Conservation (phyloP, 2,329 filamentous ascomycete species). For the Botrytis sinoallii region DNA sequence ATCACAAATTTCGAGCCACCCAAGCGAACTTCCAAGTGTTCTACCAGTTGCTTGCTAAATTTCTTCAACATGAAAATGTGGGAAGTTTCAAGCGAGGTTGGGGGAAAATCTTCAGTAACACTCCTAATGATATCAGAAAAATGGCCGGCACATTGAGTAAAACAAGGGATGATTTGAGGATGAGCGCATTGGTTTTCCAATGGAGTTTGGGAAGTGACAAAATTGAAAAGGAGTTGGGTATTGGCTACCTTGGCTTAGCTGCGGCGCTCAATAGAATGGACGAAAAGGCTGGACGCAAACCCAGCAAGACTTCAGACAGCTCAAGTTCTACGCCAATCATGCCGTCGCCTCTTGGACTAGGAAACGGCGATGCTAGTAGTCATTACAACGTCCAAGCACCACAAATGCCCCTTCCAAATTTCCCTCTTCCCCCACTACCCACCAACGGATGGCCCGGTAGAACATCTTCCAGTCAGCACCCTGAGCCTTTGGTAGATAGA, state of each 20-base stretch:
- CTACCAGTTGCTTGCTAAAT: conserved; percentile 60
- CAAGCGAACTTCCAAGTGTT: conserved; percentile 61
- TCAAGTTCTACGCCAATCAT: neutral
- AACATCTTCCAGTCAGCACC: conserved; percentile 22
- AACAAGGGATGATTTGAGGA: conserved; percentile 59
- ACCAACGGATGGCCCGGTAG: conserved; percentile 19
- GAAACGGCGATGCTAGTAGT: conserved; percentile 2
- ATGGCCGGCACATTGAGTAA: conserved; percentile 55
- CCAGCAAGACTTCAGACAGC: neutral
- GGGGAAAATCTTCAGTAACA: conserved; percentile 61
- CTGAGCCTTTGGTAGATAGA: conserved; percentile 14
- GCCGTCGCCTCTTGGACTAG: neutral
- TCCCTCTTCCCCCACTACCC: conserved; percentile 16
- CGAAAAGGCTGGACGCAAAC: conserved; percentile 20
- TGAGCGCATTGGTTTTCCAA: conserved; percentile 62
- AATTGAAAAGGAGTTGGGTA: conserved; percentile 58
- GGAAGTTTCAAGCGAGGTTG: conserved; percentile 49
- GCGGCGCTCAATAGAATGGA: conserved; percentile 58
- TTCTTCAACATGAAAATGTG: conserved; percentile 38
- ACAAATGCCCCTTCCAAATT: conserved; percentile 22
- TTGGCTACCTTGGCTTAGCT: conserved; percentile 64
- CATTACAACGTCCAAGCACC: conserved; percentile 16
- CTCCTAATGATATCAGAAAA: conserved; percentile 52
- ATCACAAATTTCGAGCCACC: conserved; percentile 60
- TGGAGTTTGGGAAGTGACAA: conserved; percentile 60